Evolutionary conservation across 2,329 filamentous ascomycete species (phyloP).

Genomic region (Thielaviopsis euricoi): DNA sequence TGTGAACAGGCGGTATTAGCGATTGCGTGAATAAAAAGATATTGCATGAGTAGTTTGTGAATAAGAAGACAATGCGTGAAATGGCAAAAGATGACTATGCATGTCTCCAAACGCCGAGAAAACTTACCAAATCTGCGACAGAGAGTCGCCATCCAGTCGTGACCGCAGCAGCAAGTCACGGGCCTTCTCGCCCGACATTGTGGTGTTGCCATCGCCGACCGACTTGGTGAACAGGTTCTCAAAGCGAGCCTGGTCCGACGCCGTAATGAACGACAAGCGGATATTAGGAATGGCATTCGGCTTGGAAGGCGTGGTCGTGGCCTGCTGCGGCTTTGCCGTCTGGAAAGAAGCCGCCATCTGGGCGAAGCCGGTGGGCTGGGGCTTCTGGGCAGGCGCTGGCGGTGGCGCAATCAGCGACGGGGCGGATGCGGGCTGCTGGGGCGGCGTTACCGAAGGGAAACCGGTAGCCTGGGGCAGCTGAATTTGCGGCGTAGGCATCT

Average conservation of each 20-base stretch:
- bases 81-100: too few relatives aligned
- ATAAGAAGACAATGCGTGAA: too few relatives aligned
- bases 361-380: constrained; percentile 48
- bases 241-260: constrained; percentile 87
- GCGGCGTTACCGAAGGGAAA: constrained; percentile 29
- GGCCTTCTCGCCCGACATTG: constrained; percentile 84
- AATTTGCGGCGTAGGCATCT: constrained; percentile 23
- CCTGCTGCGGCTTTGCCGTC: constrained; percentile 29
- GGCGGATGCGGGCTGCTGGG: constrained; percentile 31
- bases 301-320: constrained; percentile 30
- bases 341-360: constrained; percentile 54
- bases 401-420: constrained; percentile 24
- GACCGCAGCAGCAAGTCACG: constrained; percentile 79
- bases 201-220: constrained; percentile 65
- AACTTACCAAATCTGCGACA: constrained; percentile 80
- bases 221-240: constrained; percentile 96
- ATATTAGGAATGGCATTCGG: constrained; percentile 80
- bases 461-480: constrained; percentile 27
- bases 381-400: constrained; percentile 43
- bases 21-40: too few relatives aligned
- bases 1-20: constrained; percentile 20
- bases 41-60: too few relatives aligned
- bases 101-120: background rate
- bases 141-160: constrained; percentile 66
- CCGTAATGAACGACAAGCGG: constrained; percentile 87